Base-by-base conservation (phyloP, 2,329 filamentous ascomycete species). In the Stagonosporopsis rhizophila region DNA sequence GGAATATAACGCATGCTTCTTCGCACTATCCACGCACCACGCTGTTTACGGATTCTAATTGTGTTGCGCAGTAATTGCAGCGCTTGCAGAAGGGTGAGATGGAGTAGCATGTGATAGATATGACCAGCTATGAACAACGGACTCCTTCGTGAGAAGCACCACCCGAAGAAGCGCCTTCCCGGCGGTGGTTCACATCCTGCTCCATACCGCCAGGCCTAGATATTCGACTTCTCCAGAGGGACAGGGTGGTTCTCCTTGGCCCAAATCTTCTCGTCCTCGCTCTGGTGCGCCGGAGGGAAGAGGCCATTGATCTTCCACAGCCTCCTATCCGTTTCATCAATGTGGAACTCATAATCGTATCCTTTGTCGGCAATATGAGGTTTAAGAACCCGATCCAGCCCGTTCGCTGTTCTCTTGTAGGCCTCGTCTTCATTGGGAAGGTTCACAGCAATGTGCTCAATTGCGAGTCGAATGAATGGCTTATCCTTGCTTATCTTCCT, bases 281-380 rank as follows among this genome's bases (percentile, higher is more conserved):
- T 77, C 44, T 52, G 58, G 17, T 50, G 71, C 14, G 65, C 63
- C 5, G 78, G 78, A 5, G 77, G 66, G 32, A 64, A 58, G 20
- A 79, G n/a, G 4, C 75, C 78, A 38, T 81, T 75, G n/a, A 81
- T 65, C 60, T 73, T 77, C 79, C 79, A 82, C 40, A 81, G 53
- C 19, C 65, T 65, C 23, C 76, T 60, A 23, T 78, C 74, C n/a
- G 77, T 79, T 67, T 82, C 78, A 25, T 74, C 69, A 17, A 81
- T 64, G 51, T 77, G 74, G 50, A 72, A 78, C 63, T 82, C 80
- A 68, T 70, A 80, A 54, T 77, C 73, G 41, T 77, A 78, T 0
- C 77, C 79, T 55, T 77, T 77, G 22, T 77, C 77, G 0, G 58
- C 65, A 2, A 80, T 56, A 45, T 79, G 74, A 14, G 77, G 75